These are phyloP conservation scores for Mucor plumbeus DNA, from an alignment of 371 early-diverging fungal genomes.

Conservation along the genomic window DNA sequence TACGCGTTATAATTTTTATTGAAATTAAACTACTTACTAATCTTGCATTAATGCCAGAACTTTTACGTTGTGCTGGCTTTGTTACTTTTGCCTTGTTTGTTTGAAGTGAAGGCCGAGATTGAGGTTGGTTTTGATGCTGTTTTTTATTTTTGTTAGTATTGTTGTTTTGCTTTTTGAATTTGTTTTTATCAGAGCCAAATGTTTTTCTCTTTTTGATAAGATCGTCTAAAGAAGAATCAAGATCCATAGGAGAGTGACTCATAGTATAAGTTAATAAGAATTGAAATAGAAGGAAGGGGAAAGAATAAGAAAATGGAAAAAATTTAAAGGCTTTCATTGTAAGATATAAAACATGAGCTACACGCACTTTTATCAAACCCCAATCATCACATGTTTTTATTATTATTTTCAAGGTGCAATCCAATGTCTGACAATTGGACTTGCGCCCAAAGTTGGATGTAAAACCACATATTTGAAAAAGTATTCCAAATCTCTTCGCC, in stretches of 20 bases:
- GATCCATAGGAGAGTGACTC: constrained; percentile 38
- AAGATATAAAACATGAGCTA: neutral
- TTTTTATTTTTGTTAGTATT: constrained; percentile 12
- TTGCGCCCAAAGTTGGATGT: constrained; percentile 57
- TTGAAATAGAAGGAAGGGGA: neutral
- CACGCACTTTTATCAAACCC: neutral
- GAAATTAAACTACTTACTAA: constrained; percentile 8
- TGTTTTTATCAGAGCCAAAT: constrained; percentile 9
- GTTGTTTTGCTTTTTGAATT: constrained; percentile 17
- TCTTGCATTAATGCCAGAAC: constrained; percentile 19
- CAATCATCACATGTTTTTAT: neutral
- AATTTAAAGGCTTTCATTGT: neutral
- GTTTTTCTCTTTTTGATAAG: constrained; percentile 42
- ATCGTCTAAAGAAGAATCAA: constrained; percentile 55
- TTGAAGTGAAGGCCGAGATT: constrained; percentile 15
- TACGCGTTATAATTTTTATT: constrained; percentile 2
- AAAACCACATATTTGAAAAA: constrained; percentile 61
- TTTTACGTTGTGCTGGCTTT: constrained; percentile 24
- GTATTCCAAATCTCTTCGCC: constrained; percentile 61
- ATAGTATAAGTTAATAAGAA: constrained; percentile 11
- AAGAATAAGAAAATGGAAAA: constrained; percentile 9
- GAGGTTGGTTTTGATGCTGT: constrained; percentile 1
- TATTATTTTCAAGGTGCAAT: constrained; percentile 40
- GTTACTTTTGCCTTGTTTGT: constrained; percentile 23
- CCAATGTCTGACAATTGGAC: constrained; percentile 50